Percentiles rank a stretch among this genome's conserved stretches.
Conservation (phyloP, 176 grass and related monocot genomes). For the Eleusine indica region DNA sequence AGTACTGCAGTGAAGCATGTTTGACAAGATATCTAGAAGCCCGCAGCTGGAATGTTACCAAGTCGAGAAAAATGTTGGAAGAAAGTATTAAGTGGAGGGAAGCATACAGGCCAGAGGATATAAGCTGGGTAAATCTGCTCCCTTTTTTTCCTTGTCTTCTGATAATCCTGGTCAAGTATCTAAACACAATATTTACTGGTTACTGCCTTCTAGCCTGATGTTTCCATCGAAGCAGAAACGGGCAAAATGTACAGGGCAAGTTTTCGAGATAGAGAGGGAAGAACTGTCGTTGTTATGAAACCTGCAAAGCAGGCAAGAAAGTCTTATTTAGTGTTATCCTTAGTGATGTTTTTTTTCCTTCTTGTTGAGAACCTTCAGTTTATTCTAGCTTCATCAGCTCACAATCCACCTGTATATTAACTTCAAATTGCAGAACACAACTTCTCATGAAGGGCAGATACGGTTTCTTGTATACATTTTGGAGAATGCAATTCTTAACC, state of each 20-base stretch:
- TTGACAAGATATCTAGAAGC: conserved; percentile 80
- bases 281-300: conserved; percentile 68
- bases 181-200: background rate
- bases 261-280: conserved; percentile 77
- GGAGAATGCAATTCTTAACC: conserved; percentile 76
- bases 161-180: background rate
- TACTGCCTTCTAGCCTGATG: conserved; percentile 51
- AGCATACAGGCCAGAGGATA: conserved; percentile 75
- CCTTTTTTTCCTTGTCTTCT: background rate
- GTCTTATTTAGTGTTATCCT: background rate
- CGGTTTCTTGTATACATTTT: conserved; percentile 67
- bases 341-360: background rate
- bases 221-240: conserved; percentile 78
- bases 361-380: background rate
- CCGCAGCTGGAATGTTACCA: conserved; percentile 69
- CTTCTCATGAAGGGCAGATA: conserved; percentile 63
- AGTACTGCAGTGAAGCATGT: conserved; percentile 65
- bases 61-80: conserved; percentile 83
- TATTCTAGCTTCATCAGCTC: background rate
- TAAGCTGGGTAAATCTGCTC: conserved; percentile 59
- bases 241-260: conserved; percentile 77
- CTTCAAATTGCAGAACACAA: conserved; percentile 67
- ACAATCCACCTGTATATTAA: background rate
- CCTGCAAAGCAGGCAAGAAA: conserved; percentile 71
- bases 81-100: conserved; percentile 83